A percentile compares a stretch with the other conserved stretches of the same genome.
Evolutionary conservation across 192 early-diverging fungal species (phyloP).

Genomic region (Gonapodya sp.): DNA sequence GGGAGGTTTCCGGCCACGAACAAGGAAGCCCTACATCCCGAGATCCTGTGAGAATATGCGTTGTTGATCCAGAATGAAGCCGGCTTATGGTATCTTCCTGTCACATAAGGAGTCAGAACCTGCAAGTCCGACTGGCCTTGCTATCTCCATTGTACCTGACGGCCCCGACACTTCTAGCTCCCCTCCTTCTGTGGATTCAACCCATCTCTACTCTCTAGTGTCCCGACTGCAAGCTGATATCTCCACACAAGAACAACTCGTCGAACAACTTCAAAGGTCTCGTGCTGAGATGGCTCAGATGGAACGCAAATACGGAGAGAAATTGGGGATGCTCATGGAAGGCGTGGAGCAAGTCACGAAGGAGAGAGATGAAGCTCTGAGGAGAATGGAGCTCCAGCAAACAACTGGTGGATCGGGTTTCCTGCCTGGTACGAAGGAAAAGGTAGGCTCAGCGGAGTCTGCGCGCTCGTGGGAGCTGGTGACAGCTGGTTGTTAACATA

Average conservation of each 20-base stretch:
- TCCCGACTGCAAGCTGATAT: background rate
- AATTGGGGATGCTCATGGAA: background rate
- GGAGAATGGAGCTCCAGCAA: background rate
- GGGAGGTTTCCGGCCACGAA: background rate
- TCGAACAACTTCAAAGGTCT: background rate
- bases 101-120: background rate
- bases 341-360: background rate
- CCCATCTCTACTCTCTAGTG: background rate
- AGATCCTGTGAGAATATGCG: background rate
- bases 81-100: too few relatives aligned
- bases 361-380: background rate
- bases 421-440: background rate
- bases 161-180: background rate
- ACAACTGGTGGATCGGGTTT: background rate
- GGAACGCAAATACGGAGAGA: background rate
- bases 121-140: background rate
- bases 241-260: background rate
- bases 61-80: too few relatives aligned
- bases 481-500: background rate
- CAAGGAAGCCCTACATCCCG: background rate
- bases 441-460: background rate
- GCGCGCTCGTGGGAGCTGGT: background rate
- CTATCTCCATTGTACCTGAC: background rate
- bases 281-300: background rate
- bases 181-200: background rate